These are phyloP conservation scores for Chlamydomonas reinhardtii DNA, from an alignment of 163 green algal species.

Conservation along the genomic window DNA sequence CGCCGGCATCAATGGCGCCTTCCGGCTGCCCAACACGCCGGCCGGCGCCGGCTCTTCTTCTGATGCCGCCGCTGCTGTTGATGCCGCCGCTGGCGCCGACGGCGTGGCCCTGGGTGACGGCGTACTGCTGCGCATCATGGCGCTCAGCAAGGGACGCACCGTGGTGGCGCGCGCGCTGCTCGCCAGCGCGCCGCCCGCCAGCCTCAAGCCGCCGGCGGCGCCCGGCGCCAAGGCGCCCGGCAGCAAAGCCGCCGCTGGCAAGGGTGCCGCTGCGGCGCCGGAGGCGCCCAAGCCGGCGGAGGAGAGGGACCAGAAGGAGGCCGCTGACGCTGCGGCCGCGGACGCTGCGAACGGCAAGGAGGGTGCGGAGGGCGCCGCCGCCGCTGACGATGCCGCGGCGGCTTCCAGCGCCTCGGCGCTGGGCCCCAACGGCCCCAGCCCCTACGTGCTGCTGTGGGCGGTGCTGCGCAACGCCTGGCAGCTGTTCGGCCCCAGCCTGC, in stretches of 20 bases:
- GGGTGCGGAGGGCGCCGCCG: not conserved
- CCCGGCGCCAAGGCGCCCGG: not conserved
- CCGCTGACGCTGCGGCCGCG: too few relatives aligned
- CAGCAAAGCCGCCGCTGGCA: not conserved
- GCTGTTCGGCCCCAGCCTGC: slow-evolving; percentile 65
- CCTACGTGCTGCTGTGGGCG: slow-evolving; percentile 77
- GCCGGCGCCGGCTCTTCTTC: not conserved
- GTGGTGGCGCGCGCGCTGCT: slow-evolving; percentile 68
- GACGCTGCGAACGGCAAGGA: not conserved
- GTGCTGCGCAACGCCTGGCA: slow-evolving; percentile 74
- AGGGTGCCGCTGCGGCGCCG: too few relatives aligned
- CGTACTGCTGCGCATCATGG: slow-evolving; percentile 87
- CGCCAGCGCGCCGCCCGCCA: slow-evolving; percentile 22
- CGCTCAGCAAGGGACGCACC: slow-evolving; percentile 84
- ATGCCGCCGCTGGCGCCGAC: not conserved
- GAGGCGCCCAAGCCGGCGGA: not conserved
- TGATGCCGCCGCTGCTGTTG: not conserved
- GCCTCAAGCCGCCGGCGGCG: slow-evolving; percentile 15
- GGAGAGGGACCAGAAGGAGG: not conserved
- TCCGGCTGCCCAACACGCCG: slow-evolving; percentile 75
- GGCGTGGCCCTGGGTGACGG: slow-evolving; percentile 61
- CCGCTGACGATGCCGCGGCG: not conserved
- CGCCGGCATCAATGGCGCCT: slow-evolving; percentile 55
- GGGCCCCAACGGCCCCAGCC: slow-evolving; percentile 33
- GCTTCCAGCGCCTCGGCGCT: not conserved